Base-by-base conservation (phyloP, 805 yeast species). In the Starmerella kuoi region DNA sequence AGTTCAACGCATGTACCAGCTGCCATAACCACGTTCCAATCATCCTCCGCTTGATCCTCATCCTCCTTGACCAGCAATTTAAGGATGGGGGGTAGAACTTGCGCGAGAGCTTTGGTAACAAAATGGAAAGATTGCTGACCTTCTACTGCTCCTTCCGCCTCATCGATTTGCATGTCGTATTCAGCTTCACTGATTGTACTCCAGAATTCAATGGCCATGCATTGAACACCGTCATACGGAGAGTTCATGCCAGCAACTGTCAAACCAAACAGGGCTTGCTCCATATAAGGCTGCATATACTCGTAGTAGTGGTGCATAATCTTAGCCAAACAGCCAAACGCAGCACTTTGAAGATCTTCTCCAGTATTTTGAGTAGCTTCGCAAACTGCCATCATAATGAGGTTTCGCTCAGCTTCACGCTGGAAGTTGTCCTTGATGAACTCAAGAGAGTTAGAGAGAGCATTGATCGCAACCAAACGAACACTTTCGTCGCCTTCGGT, bases 151-250 rank as follows among this genome's bases (percentile, higher is more conserved):
- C 14, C 9, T 12, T 41, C 54, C 37, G 76, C 77, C 50, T 73
- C 57, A 4, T 49, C 52, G 45, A 74, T 62, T 15, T 80, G 74
- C 46, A 83, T 76, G 49, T 84, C 95, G 49, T 82, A 70, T 63
- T 91, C 98, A 58, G 81, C 95, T 66, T 91, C 98, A 67, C 97
- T 87, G n/a, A 91, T 91, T n/a, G 98, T 85, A 46, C 88, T 77
- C 98, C 98, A 91, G 61, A 91, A 88, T 65, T 91, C 98, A 44
- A 91, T 91, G 24, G 98, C 96, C 96, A 88, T 87, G 59, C 96
- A 85, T 1, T 95, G 80, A 24, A 91, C 97, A 54, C 74, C 74
- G 55, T 82, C 94, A 63, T 84, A 80, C 26, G 65, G 58, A 44
- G 85, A 78, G 62, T 79, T 79, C 95, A 91, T 91, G 34, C 97